Base-by-base conservation (phyloP, 805 yeast species). In the Millerozyma acaciae region DNA sequence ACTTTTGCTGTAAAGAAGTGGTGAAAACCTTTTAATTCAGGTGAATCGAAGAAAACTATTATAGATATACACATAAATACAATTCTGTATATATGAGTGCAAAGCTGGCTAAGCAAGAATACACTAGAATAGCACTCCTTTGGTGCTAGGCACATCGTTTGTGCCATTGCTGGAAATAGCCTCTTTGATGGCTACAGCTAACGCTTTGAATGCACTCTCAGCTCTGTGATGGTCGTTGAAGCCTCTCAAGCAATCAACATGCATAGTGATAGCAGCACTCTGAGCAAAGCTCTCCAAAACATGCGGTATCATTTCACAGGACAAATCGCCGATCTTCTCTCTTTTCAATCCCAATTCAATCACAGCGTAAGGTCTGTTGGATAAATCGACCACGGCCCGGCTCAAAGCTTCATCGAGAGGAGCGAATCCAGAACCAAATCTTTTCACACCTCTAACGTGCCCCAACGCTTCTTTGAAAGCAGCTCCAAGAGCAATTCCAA, bases 271-370 rank as follows among this genome's bases (percentile, higher is more conserved):
- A 39, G 83, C 82, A 1, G 97, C 96, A 25, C 84, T 85, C 50
- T 84, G 86, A 3, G 97, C 96, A 67, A 93, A 93, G 48, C 95
- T 82, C 59, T 88, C 95, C 41, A 93, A 56, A 30, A 93, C 89
- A 58, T 93, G 98, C n/a, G 97, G 97, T 43, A 93, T 83, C 98
- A 93, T 93, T 64, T 93, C 98, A 51, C 93, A 78, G 22, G 88
- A 77, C 33, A 93, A 70, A 51, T 85, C 95, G 33, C 98, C 98
- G 47, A 93, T 79, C 56, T 82, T 88, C 57, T 93, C 98, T 44
- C 98, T 74, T 60, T 82, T 84, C 51, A 93, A 72, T 1, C 96
- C 96, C 39, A 93, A 68, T 23, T 93, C 96, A 24, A 88, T 70
- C 12, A 86, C 93, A 1, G 96, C 94, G 60, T 63, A 89, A 2